A percentile compares a stretch with the other conserved stretches of the same genome.
These are phyloP conservation scores for Alternaria triticimaculans DNA, from an alignment of 2,329 filamentous ascomycete genomes.

Conservation along the genomic window DNA sequence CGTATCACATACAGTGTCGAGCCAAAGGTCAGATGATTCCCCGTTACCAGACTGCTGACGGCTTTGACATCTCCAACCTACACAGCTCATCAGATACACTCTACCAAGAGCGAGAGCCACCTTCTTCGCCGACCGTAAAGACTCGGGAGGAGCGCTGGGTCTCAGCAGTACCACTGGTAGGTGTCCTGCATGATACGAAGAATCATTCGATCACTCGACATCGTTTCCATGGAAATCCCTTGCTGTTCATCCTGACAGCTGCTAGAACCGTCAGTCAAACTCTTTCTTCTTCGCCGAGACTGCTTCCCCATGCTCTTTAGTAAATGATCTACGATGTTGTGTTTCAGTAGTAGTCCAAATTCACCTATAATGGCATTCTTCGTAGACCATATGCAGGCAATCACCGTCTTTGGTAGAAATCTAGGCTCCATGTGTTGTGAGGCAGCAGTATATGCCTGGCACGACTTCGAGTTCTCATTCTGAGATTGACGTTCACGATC, in stretches of 20 bases:
- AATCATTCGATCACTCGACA: not conserved
- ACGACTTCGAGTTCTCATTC: not conserved
- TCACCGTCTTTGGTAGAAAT: not conserved
- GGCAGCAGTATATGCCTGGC: not conserved
- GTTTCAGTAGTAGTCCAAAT: not conserved
- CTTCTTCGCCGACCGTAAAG: not conserved
- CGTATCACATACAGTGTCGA: not conserved
- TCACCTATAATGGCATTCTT: not conserved
- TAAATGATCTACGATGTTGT: not conserved
- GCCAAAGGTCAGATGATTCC: not conserved
- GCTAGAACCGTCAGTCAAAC: not conserved
- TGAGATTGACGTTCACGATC: not conserved
- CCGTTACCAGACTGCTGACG: not conserved
- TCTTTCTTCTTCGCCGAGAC: not conserved
- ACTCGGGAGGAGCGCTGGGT: not conserved
- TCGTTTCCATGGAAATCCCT: not conserved
- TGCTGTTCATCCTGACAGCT: not conserved
- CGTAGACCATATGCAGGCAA: not conserved
- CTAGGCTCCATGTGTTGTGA: not conserved
- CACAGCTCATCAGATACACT: not conserved
- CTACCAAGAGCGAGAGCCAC: no score
- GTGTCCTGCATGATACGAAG: not conserved
- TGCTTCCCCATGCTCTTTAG: not conserved
- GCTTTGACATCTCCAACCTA: not conserved
- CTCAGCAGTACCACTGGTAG: not conserved